Base-by-base conservation (phyloP, 345 rosid species). In the Eucalyptus grandis region DNA sequence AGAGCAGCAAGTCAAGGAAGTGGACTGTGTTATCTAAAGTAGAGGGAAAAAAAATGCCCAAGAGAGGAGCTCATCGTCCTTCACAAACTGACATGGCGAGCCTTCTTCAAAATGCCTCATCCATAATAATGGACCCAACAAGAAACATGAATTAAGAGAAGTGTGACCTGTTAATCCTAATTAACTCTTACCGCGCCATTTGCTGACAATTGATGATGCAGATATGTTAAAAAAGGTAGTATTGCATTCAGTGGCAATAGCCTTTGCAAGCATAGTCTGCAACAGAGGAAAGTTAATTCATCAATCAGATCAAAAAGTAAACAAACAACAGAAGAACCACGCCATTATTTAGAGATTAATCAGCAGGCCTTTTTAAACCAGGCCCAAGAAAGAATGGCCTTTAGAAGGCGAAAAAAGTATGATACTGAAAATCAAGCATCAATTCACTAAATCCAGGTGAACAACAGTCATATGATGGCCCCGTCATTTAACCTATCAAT, bases 261-360 rank as follows among this genome's bases (percentile, higher is more conserved):
- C 99, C 94, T 97, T 96, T n/a, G 99, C 99, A 90, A 98, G 98
- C 99, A 98, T 96, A 83, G 99, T 98, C 99, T 98, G 95, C 47
- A 92, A 89, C 85, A 91, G 88, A 88, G 87, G 62, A 89, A 87
- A 60, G 31, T 53, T 24, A 91, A 30, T 86, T 43, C 69, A 21
- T 87, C 86, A 88, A 86, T 44, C 89, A 65, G 22, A 31, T 88
- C 43, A 34, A 69, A 50, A 14, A 62, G 49, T 19, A 50, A 83
- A 27, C 30, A 89, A 43, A 77, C 54, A 26, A 27, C 6, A 88
- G 62, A 51, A 24, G 54, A 53, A n/a, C 22, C 49, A 82, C 11
- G 81, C 54, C 47, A 56, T 7, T 21, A 87, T 24, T 26, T 47
- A 21, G 43, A 69, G 58, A 86, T 22, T 49, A 81, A 88, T 62